Conservation (phyloP, 2,329 filamentous ascomycete species). For the Pseudocercospora ulei region DNA sequence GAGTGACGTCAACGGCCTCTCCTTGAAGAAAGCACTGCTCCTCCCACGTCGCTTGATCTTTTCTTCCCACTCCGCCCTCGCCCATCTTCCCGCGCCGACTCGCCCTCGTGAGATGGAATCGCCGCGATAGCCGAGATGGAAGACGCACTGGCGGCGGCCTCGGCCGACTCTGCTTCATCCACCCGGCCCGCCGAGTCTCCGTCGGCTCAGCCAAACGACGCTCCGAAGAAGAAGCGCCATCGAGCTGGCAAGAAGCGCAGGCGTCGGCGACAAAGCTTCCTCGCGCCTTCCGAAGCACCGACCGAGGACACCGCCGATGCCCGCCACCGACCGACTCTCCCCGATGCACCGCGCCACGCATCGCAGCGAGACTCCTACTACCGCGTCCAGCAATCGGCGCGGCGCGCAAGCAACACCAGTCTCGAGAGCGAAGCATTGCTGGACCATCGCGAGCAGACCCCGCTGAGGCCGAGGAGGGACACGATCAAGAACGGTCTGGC, state of each 20-base stretch:
- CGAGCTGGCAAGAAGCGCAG: conserved; percentile 55
- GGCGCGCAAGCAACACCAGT: conserved; percentile 66
- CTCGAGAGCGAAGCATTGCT: conserved; percentile 79
- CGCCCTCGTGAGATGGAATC: too few relatives aligned
- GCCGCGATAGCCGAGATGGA: too few relatives aligned
- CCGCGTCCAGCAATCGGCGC: conserved; percentile 36
- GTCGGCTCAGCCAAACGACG: conserved; percentile 6
- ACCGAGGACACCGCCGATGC: conserved; percentile 45
- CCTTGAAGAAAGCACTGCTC: too few relatives aligned
- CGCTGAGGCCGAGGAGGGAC: conserved; percentile 37
- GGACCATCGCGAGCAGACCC: conserved; percentile 58
- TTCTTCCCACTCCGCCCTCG: too few relatives aligned
- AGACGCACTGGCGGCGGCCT: too few relatives aligned
- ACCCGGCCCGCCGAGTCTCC: conserved; percentile 6
- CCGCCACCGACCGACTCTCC: conserved; percentile 35
- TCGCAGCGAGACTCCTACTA: conserved; percentile 45
- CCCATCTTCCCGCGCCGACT: too few relatives aligned
- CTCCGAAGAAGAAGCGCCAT: conserved; percentile 23
- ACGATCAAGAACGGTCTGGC: conserved; percentile 36
- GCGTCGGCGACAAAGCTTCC: conserved; percentile 67
- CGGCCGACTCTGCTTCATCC: too few relatives aligned
- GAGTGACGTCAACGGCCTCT: too few relatives aligned
- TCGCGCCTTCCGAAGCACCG: conserved; percentile 51
- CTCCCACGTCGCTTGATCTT: too few relatives aligned
- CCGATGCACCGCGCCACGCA: conserved; percentile 34